Conservation (phyloP, 2,329 filamentous ascomycete species). For the Curvularia hawaiiensis region DNA sequence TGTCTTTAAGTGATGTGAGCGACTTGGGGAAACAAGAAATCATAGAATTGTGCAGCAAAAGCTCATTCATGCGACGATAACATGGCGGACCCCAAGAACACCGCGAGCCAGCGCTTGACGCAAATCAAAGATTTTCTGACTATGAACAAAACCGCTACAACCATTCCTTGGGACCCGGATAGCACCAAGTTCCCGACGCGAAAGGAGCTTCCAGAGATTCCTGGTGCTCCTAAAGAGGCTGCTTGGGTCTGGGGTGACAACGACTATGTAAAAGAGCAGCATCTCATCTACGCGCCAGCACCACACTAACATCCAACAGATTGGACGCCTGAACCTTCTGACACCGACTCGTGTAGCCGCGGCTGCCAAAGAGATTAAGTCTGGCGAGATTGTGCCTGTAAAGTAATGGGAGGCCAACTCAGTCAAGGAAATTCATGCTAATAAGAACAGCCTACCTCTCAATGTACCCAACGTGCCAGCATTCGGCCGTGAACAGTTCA, state of each 20-base stretch:
- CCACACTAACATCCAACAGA: conserved; percentile 28
- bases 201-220: conserved; percentile 58
- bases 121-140: conserved; percentile 54
- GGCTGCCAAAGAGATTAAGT: conserved; percentile 59
- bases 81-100: conserved; percentile 45
- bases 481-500: conserved; percentile 59
- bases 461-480: conserved; percentile 59
- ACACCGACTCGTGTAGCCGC: conserved; percentile 61
- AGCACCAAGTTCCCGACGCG: conserved; percentile 58
- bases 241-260: conserved; percentile 67
- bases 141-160: conserved; percentile 53
- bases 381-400: conserved; percentile 61
- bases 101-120: conserved; percentile 45
- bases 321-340: conserved; percentile 61
- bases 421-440: not conserved
- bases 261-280: conserved; percentile 50
- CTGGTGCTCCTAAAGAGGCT: conserved; percentile 59
- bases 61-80: not conserved
- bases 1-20: not conserved
- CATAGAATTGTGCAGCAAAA: not conserved
- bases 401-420: conserved; percentile 50
- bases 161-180: conserved; percentile 61
- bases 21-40: not conserved
- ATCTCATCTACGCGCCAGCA: too few species aligned
- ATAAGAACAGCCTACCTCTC: conserved; percentile 54